phyloP scores from a whole-genome alignment of 176 grass and related monocot genomes.

The Puccinellia tenuiflora region DNA sequence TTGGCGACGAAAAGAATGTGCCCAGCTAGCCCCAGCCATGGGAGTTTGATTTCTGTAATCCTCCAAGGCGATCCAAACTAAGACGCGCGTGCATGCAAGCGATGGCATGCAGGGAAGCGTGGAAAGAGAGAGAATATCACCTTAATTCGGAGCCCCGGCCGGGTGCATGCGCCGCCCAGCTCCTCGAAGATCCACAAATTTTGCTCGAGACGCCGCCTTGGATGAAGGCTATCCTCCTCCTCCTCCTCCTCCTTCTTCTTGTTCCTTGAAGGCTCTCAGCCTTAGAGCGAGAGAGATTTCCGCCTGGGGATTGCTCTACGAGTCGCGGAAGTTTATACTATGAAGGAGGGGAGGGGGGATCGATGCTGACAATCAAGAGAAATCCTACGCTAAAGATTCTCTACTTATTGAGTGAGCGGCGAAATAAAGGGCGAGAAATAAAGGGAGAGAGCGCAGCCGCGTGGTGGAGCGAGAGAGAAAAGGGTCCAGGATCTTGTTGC shows the following conservation, averaged over 20 bases:
- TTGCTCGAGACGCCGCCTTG: slow-evolving; percentile 1
- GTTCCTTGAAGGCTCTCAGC: not conserved
- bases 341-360: not conserved
- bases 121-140: slow-evolving; percentile 2
- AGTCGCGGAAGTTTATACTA: slow-evolving; percentile 34
- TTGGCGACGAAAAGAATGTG: not conserved
- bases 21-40: not conserved
- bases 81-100: not conserved
- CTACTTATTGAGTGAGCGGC: slow-evolving; percentile 22
- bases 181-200: not conserved
- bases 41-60: not conserved
- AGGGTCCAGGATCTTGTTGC: slow-evolving; percentile 28
- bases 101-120: not conserved
- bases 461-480: not conserved
- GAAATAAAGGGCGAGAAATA: slow-evolving; percentile 6
- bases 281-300: not conserved
- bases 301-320: slow-evolving; percentile 7
- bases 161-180: not conserved
- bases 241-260: not conserved
- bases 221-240: not conserved
- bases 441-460: not conserved
- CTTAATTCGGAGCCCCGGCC: not conserved
- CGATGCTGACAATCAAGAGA: slow-evolving; percentile 46
- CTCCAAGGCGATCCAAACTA: not conserved
- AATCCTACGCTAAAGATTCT: slow-evolving; percentile 40